Evolutionary conservation across 1,284 basidiomycete species (phyloP), one percentile per base, ranked within the genome.

Genomic region (Pholiota adiposa): DNA sequence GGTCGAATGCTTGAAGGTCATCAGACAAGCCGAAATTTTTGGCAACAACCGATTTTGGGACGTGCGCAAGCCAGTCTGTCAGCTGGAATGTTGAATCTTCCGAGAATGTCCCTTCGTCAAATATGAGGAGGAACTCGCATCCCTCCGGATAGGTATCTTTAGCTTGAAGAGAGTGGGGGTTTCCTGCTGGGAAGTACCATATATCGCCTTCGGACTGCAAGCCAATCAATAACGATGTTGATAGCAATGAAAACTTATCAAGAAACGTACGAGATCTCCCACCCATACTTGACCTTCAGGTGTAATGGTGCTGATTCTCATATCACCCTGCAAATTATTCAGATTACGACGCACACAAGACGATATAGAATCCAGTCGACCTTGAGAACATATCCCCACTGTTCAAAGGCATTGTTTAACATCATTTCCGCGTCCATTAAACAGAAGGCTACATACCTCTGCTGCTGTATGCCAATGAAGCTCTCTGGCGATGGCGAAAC

Each of bases 101-200:
- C 46, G 76, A 80, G 65, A 87, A 87, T 29, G 69, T 59, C 23
- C 86, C 85, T 25, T 71, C 74, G 62, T 86, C 83, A 58, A 86
- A 86, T 21, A 88, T 76, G 11, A 88, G 74, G 12, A 88, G 72
- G 67, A 88, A 88, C 67, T 89, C 86, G 1, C 82, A 74, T 27
- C 84, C 86, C 4, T 77, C 77, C 16, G 68, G 65, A 4, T 75
- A 75, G 3, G 74, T 78, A 40, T 78, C 76, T 58, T 79, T 79
- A 18, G 82, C 85, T 70, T 88, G 86, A 21, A 88, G 70, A 29
- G 77, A 79, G 65, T 84, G 81, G 1, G 81, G 81, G 41, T 76
- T 71, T 11, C 85, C 84, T 0, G 83, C 67, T 6, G 85, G 83
- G 70, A 87, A 86, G 67, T 82, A 86, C 86, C 85, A 86, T 2